Conservation (phyloP, 768 basidiomycete genomes). For the Podaxis sp. region DNA sequence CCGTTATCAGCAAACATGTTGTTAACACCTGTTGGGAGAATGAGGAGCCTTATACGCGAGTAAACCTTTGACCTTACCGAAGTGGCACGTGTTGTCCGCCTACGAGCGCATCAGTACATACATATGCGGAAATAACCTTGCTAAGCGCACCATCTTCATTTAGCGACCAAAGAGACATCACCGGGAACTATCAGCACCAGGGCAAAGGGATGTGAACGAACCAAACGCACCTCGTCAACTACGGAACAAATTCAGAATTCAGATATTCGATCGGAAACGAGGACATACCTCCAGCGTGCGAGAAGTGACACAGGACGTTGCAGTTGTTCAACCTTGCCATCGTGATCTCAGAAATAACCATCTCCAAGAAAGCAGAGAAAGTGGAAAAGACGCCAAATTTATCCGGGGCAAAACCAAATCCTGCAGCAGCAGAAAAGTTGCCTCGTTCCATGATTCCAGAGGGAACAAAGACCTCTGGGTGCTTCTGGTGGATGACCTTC, state of each 20-base stretch:
- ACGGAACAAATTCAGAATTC: slow-evolving; percentile 10
- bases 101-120: slow-evolving; percentile 15
- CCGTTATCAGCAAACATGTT: slow-evolving; percentile 88
- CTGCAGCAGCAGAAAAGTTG: slow-evolving; percentile 82
- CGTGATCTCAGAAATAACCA: slow-evolving; percentile 85
- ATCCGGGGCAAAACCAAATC: slow-evolving; percentile 79
- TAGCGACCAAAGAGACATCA: background rate
- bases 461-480: slow-evolving; percentile 82
- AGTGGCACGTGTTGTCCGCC: slow-evolving; percentile 53
- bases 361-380: slow-evolving; percentile 90
- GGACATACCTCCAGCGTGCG: slow-evolving; percentile 74
- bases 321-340: slow-evolving; percentile 92
- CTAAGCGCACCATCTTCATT: slow-evolving; percentile 28
- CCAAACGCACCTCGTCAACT: slow-evolving; percentile 59
- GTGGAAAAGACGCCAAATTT: slow-evolving; percentile 90
- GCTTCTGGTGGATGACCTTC: slow-evolving; percentile 85
- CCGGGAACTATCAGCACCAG: background rate
- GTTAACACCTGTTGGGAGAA: slow-evolving; percentile 69
- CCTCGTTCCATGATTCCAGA: slow-evolving; percentile 89
- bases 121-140: background rate
- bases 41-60: slow-evolving; percentile 15
- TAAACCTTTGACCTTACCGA: slow-evolving; percentile 23
- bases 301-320: slow-evolving; percentile 88
- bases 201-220: background rate
- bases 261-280: background rate